phyloP scores from a whole-genome alignment of 306 rosid species.

The Spatholobus suberectus region DNA sequence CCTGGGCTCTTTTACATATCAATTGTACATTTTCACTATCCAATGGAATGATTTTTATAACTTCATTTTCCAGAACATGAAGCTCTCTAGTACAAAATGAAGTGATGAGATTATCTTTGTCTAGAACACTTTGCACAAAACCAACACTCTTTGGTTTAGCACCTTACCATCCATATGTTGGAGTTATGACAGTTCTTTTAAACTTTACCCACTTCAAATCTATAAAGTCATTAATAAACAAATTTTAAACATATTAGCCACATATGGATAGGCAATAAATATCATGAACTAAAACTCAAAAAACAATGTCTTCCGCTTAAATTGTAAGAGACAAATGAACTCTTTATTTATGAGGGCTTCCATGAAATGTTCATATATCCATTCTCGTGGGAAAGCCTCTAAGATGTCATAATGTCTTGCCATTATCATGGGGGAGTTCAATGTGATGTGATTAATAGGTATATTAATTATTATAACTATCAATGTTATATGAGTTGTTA shows the following conservation, averaged over 20 bases:
- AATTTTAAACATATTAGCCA: conserved; percentile 28
- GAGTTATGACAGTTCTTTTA: conserved; percentile 77
- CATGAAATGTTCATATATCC: conserved; percentile 95
- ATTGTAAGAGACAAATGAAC: conserved; percentile 79
- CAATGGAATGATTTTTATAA: conserved; percentile 88
- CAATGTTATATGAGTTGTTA: too few species aligned
- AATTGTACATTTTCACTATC: conserved; percentile 98
- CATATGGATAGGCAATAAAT: conserved; percentile 13
- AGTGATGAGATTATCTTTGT: conserved; percentile 74
- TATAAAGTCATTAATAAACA: conserved; percentile 42
- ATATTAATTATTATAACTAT: too few species aligned
- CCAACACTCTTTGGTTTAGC: conserved; percentile 88
- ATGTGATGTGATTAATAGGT: conserved; percentile 31
- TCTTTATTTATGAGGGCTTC: conserved; percentile 77
- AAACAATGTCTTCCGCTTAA: conserved; percentile 53
- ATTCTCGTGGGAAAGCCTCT: conserved; percentile 93
- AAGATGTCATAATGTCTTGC: conserved; percentile 86
- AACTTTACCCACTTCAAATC: conserved; percentile 92
- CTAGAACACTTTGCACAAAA: conserved; percentile 86
- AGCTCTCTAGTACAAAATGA: conserved; percentile 97
- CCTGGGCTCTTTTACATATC: conserved; percentile 92
- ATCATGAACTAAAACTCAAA: conserved; percentile 35
- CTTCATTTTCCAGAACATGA: conserved; percentile 79
- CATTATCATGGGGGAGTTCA: conserved; percentile 60
- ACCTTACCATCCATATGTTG: conserved; percentile 93